These are phyloP conservation scores for Cytospora schulzeri DNA, from an alignment of 2,329 filamentous ascomycete species.

Conservation along the genomic window DNA sequence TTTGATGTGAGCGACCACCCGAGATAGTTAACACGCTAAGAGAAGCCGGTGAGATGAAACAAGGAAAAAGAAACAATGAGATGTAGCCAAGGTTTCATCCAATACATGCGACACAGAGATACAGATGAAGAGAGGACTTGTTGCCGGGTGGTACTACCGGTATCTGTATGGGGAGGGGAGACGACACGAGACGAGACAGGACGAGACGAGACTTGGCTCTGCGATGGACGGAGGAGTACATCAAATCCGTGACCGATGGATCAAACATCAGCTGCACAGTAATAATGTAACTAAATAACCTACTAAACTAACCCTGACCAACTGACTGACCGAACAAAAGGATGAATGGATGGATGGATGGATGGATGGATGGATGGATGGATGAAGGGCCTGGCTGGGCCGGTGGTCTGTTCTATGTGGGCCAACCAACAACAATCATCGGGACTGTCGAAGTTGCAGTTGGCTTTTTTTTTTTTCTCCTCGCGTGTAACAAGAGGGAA, in stretches of 20 bases:
- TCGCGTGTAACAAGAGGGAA: neutral
- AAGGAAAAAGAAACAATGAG: neutral
- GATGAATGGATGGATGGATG: neutral
- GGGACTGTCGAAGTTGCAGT: neutral
- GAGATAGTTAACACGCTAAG: neutral
- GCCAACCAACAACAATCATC: neutral
- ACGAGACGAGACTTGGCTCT: neutral
- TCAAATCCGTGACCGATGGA: no score
- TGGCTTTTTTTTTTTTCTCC: neutral
- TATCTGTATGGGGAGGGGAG: neutral
- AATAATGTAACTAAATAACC: neutral
- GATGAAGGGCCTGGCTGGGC: slow-evolving; percentile 5
- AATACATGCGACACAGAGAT: no score
- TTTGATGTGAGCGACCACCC: slow-evolving; percentile 5
- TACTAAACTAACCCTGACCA: neutral
- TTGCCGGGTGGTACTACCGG: no score
- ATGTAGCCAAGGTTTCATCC: neutral
- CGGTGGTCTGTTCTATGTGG: neutral
- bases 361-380: slow-evolving; percentile 6
- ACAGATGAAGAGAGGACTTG: neutral
- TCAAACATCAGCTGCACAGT: no score
- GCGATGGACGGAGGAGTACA: neutral
- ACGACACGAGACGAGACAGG: neutral
- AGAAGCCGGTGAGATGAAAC: slow-evolving; percentile 15
- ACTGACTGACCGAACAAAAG: no score